phyloP scores from a whole-genome alignment of 129 eudicot genomes.

The Flaveria brownii region DNA sequence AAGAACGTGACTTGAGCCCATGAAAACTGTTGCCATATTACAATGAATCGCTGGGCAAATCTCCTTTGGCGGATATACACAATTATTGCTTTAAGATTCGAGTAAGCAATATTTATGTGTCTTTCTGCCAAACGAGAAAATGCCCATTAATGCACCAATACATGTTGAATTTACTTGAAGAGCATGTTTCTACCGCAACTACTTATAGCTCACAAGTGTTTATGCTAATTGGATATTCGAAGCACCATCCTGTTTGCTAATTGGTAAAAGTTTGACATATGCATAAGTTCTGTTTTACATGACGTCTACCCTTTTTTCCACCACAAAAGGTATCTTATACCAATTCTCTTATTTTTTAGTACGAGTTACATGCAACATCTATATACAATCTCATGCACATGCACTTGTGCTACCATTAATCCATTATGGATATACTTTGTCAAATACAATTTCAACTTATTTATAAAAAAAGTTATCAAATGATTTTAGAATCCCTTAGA shows the following conservation, averaged over 20 bases:
- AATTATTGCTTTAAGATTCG: neutral
- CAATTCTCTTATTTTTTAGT: neutral
- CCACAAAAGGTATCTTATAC: neutral
- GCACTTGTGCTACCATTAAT: neutral
- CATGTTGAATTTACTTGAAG: neutral
- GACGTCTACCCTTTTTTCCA: neutral
- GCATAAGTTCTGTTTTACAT: neutral
- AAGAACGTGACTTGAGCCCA: neutral
- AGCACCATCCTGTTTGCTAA: constrained; percentile 16
- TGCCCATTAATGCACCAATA: constrained; percentile 27
- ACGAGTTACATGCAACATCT: neutral
- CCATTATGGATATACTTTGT: neutral
- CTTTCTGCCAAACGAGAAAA: constrained; percentile 16
- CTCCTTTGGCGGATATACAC: constrained; percentile 26
- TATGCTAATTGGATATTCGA: constrained; percentile 30
- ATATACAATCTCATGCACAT: neutral
- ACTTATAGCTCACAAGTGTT: constrained; percentile 21
- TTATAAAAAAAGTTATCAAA: neutral
- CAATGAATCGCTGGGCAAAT: constrained; percentile 28
- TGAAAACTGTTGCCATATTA: neutral
- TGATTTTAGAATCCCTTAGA: neutral
- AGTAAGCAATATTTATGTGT: neutral
- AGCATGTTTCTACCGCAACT: neutral
- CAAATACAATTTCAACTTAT: neutral
- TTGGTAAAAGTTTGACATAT: constrained; percentile 15